Conservation (phyloP, 2,329 filamentous ascomycete species). For the Clarireedia homoeocarpa region DNA sequence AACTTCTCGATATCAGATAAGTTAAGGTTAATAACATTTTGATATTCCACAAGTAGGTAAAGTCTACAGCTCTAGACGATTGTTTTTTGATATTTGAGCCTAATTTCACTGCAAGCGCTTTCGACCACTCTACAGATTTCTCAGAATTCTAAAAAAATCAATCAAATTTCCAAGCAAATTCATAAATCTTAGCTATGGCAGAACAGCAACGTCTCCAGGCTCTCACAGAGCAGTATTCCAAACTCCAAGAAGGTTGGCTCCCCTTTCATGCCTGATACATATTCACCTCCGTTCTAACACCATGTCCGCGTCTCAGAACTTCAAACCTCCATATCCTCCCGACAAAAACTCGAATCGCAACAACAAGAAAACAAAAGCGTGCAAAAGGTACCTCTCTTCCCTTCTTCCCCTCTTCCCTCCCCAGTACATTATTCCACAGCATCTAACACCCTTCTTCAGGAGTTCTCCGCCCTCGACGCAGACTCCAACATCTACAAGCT, state of each 20-base stretch:
- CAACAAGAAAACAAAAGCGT: conserved; percentile 88
- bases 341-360: conserved; percentile 90
- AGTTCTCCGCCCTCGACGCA: conserved; percentile 72
- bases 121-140: no score
- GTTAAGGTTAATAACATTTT: conserved; percentile 7
- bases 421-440: not conserved
- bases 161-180: no score
- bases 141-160: not conserved
- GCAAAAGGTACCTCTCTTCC: conserved; percentile 52
- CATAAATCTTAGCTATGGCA: conserved; percentile 45
- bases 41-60: conserved; percentile 6
- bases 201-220: conserved; percentile 74
- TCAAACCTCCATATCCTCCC: conserved; percentile 64
- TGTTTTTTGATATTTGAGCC: not conserved
- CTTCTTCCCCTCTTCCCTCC: not conserved
- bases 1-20: conserved; percentile 1
- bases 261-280: not conserved
- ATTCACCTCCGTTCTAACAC: not conserved
- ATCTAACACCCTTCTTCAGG: conserved; percentile 39
- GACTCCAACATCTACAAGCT: conserved; percentile 94
- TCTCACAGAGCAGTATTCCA: conserved; percentile 81
- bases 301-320: conserved; percentile 56
- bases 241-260: conserved; percentile 66
- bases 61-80: not conserved
- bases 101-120: not conserved